Percentiles rank a stretch among this genome's conserved stretches.
phyloP scores from a whole-genome alignment of 1,284 basidiomycete species.

The Ustilago loliicola region DNA sequence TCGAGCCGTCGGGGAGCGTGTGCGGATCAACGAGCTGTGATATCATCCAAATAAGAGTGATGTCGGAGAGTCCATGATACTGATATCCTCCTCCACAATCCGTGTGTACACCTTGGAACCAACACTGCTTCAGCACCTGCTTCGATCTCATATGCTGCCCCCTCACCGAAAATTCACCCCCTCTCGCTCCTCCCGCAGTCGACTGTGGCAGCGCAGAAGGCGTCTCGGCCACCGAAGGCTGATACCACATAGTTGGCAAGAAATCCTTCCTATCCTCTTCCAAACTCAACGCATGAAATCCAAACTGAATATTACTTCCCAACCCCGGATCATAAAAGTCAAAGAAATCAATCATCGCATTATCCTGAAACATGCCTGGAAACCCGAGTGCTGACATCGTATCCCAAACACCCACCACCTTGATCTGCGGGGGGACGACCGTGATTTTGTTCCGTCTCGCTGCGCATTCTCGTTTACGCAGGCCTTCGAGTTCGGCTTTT shows the following conservation, averaged over 20 bases:
- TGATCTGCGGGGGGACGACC: slow-evolving; percentile 50
- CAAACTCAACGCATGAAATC: slow-evolving; percentile 64
- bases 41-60: slow-evolving; percentile 67
- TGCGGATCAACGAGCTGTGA: slow-evolving; percentile 53
- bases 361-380: slow-evolving; percentile 49
- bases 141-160: slow-evolving; percentile 36
- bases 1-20: slow-evolving; percentile 23
- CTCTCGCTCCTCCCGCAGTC: not conserved
- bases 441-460: slow-evolving; percentile 1
- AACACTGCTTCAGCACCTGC: slow-evolving; percentile 64
- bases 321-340: slow-evolving; percentile 66
- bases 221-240: slow-evolving; percentile 3
- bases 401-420: slow-evolving; percentile 59
- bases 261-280: slow-evolving; percentile 67
- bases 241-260: slow-evolving; percentile 60
- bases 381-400: slow-evolving; percentile 55
- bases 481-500: not conserved
- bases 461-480: slow-evolving; percentile 13
- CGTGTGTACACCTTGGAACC: slow-evolving; percentile 67
- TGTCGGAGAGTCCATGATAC: slow-evolving; percentile 63
- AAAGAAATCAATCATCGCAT: slow-evolving; percentile 50
- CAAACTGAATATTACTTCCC: slow-evolving; percentile 60
- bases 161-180: not conserved
- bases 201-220: not conserved
- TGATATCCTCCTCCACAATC: slow-evolving; percentile 64